Evolutionary conservation across 257 asterid genomes (phyloP), one percentile per base, ranked within the genome.

Genomic region (Capsicum rhomboideum): DNA sequence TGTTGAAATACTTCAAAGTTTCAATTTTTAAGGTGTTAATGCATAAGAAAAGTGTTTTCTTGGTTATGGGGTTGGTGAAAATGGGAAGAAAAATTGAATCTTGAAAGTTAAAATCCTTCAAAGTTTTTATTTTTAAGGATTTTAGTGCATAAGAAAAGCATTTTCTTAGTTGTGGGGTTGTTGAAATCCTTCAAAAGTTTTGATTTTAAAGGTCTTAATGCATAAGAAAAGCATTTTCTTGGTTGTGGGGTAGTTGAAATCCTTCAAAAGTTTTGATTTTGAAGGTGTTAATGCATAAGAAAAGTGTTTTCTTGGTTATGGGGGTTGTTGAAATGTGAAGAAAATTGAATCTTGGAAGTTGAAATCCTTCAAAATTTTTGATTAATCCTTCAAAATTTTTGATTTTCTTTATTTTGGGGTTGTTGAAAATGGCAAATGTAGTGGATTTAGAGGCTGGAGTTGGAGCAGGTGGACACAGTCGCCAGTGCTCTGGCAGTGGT

Each of bases 361-460:
- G 59, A 46, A 58, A 80, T 42, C 26, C 17, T 59, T 42, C 83
- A 61, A 80, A 92, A 84, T 89, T 66, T 84, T 83, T 84, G 74
- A 80, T 84, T 80, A 58, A 80, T 42, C 26, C 17, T 59, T 42
- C 83, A 61, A 80, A 92, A 84, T 89, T 66, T 84, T 83, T 84
- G 74, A 80, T 84, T 80, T 87, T 78, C n/a, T 79, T 18, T 34
- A 56, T 85, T 87, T 88, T 78, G 86, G 89, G 56, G 88, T 84
- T 83, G 80, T 58, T 77, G 71, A 78, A 68, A 86, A 91, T 89
- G 93, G 78, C 92, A 26, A 34, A 85, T 82, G 87, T 84, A 28
- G 86, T 89, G 75, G 97, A 95, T 88, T 92, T 93, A 79, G 98
- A 93, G 87, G 88, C 92, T 86, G 98, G 96, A 46, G 28, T 85